Percentiles rank a stretch among this genome's conserved stretches.
Conservation (phyloP, 1,284 basidiomycete genomes). For the Cystobasidiaceae sp. region DNA sequence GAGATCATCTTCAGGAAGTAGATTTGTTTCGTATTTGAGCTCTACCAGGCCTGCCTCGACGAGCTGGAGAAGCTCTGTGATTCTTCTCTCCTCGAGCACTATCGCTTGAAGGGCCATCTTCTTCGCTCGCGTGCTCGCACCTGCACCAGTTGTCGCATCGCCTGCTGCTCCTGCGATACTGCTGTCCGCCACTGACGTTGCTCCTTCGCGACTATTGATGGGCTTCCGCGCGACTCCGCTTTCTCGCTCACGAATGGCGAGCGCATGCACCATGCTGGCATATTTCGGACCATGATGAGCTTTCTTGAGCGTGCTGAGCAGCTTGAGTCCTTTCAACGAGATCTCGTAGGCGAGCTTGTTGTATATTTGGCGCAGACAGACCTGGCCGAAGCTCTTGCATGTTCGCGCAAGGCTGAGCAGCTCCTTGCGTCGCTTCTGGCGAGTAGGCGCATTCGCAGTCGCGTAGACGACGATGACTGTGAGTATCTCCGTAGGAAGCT, state of each 20-base stretch:
- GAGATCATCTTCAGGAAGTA: slow-evolving; percentile 7
- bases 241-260: slow-evolving; percentile 19
- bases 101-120: slow-evolving; percentile 2
- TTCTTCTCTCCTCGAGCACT: not conserved
- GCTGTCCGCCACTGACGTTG: not conserved
- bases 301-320: not conserved
- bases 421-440: slow-evolving; percentile 18
- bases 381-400: slow-evolving; percentile 15
- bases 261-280: slow-evolving; percentile 21
- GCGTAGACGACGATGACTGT: slow-evolving; percentile 2
- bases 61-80: slow-evolving; percentile 3
- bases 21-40: slow-evolving; percentile 29
- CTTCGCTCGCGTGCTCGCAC: not conserved
- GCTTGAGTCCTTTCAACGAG: slow-evolving; percentile 10
- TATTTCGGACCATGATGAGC: slow-evolving; percentile 1
- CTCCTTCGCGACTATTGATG: slow-evolving; percentile 12
- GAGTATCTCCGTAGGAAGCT: slow-evolving; percentile 15
- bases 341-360: slow-evolving; percentile 29
- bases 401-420: slow-evolving; percentile 4
- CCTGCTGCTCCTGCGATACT: not conserved
- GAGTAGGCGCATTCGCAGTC: slow-evolving; percentile 6
- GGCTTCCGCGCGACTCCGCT: slow-evolving; percentile 1
- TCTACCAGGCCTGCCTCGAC: slow-evolving; percentile 2
- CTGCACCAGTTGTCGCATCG: not conserved
- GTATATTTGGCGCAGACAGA: slow-evolving; percentile 20